phyloP scores from a whole-genome alignment of 2,329 filamentous ascomycete genomes.

The Elsinoe necatrix region DNA sequence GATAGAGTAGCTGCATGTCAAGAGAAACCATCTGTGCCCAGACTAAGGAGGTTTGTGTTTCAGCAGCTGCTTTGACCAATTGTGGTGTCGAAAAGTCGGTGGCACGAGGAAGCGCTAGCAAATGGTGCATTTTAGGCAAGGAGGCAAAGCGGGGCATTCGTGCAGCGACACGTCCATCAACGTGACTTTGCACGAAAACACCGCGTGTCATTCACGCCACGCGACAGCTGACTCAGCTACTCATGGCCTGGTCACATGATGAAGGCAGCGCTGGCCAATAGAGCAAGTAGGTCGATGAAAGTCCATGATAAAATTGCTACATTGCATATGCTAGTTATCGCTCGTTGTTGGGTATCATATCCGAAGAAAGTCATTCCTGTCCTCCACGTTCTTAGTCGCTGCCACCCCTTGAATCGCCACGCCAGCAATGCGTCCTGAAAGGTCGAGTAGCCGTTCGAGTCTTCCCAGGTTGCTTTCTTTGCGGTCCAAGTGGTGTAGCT shows the following conservation, averaged over 20 bases:
- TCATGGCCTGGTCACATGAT: background rate
- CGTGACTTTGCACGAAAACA: constrained; percentile 9
- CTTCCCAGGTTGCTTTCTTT: no score
- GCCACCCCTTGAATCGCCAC: background rate
- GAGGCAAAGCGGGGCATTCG: constrained; percentile 7
- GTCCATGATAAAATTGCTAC: no score
- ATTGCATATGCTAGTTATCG: background rate
- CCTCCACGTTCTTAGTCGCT: background rate
- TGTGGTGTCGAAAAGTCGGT: background rate
- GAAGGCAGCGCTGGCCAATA: no score
- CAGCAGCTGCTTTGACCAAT: background rate
- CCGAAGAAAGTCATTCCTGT: background rate
- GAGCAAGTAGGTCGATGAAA: no score
- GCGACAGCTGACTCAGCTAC: constrained; percentile 4
- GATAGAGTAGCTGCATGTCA: constrained; percentile 4
- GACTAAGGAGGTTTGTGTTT: background rate
- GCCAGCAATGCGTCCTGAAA: background rate
- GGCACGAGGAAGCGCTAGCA: constrained; percentile 1
- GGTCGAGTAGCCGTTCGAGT: no score
- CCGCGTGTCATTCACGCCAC: background rate
- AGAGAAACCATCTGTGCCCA: background rate
- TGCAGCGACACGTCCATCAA: background rate
- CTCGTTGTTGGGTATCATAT: background rate
- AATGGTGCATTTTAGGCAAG: constrained; percentile 8
- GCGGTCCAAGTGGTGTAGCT: background rate